These are phyloP conservation scores for Hyphochytrium catenoides DNA, from an alignment of 352 stramenopile species.

Conservation along the genomic window DNA sequence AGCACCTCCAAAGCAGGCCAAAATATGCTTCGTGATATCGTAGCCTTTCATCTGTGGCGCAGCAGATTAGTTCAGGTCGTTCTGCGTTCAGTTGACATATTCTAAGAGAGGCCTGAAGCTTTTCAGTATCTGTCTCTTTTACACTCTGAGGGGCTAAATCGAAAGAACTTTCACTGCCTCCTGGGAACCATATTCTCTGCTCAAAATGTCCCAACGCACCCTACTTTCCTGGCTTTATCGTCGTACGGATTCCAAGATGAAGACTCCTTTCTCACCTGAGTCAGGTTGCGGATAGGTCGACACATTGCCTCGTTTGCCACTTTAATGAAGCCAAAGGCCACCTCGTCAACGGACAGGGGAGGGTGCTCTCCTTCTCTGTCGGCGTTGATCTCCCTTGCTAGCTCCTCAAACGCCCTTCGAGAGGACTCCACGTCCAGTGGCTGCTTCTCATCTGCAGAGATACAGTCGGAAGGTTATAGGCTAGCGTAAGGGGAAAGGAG, in stretches of 20 bases:
- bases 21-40: conserved; percentile 83
- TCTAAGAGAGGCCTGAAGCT: no score
- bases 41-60: conserved; percentile 79
- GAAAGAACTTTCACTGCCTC: no score
- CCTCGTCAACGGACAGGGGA: conserved; percentile 66
- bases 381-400: conserved; percentile 66
- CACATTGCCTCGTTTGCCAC: conserved; percentile 99
- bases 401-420: conserved; percentile 59
- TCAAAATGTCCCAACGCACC: no score
- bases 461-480: no score
- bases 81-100: not conserved
- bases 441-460: conserved; percentile 69
- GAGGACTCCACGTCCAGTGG: conserved; percentile 84
- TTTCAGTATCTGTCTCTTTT: no score
- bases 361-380: conserved; percentile 21
- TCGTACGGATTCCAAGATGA: no score
- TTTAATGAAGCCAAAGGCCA: conserved; percentile 90
- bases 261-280: no score
- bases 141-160: no score
- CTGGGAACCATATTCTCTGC: no score
- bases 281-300: conserved; percentile 95
- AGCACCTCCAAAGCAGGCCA: conserved; percentile 95
- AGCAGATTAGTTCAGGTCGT: not conserved
- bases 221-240: no score
- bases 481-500: no score